Evolutionary conservation across 1,284 basidiomycete species (phyloP).

Genomic region (Hemileccinum hortonii): DNA sequence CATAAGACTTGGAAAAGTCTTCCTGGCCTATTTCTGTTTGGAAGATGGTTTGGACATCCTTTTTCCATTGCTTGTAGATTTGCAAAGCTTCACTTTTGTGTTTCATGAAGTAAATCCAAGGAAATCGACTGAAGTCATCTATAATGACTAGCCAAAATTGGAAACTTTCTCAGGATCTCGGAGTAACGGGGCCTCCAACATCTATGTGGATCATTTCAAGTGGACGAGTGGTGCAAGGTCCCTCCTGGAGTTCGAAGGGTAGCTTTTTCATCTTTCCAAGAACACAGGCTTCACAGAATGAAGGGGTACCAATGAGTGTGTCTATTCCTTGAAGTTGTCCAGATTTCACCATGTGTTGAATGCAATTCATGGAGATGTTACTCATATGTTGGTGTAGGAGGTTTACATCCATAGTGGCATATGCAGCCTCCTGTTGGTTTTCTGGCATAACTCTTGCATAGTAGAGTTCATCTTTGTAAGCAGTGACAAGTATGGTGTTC

Average conservation of each 20-base stretch:
- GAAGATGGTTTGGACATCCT: too few species aligned
- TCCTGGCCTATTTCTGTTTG: too few species aligned
- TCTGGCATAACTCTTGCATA: too few species aligned
- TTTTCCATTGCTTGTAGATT: slow-evolving; percentile 8
- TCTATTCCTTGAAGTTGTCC: slow-evolving; percentile 15
- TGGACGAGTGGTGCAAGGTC: slow-evolving; percentile 7
- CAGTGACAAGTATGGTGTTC: too few species aligned
- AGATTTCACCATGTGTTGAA: slow-evolving; percentile 16
- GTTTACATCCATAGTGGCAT: too few species aligned
- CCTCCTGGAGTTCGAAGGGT: slow-evolving; percentile 18
- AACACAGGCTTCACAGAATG: slow-evolving; percentile 20
- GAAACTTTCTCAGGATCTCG: slow-evolving; percentile 16
- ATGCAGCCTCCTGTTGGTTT: too few species aligned
- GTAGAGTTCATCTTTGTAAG: too few species aligned
- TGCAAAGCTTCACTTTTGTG: slow-evolving; percentile 20
- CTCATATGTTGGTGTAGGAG: too few species aligned
- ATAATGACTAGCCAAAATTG: slow-evolving; percentile 35
- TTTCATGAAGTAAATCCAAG: slow-evolving; percentile 25
- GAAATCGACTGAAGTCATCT: slow-evolving; percentile 28
- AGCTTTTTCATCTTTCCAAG: slow-evolving; percentile 28
- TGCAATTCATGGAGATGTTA: too few species aligned
- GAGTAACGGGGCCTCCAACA: slow-evolving; percentile 31
- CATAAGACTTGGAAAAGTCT: too few species aligned
- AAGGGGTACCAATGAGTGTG: not conserved
- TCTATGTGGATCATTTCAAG: slow-evolving; percentile 33